Base-by-base conservation (phyloP, 192 early-diverging fungal genomes). In the Spizellomyces punctatus region DNA sequence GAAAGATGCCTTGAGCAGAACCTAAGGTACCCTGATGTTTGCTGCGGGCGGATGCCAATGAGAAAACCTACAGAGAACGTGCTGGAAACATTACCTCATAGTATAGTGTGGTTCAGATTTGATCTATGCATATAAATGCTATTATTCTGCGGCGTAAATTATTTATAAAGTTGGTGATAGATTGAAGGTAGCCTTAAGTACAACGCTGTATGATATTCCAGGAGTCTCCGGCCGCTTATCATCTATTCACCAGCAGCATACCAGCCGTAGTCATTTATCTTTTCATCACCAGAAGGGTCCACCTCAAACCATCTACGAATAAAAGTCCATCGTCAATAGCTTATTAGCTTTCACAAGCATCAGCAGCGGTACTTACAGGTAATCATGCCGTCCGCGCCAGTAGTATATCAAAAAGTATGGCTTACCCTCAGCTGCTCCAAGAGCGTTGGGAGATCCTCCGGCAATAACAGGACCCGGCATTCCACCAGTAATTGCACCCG, bases 391-490 rank as follows among this genome's bases (percentile, higher is more conserved):
- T 14, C 73, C 73, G 12, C 73, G n/a, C 73, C 73, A 75, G 41
- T 75, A 63, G 49, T 75, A 75, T n/a, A 68, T 42, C 8, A 68
- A n/a, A 56, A 75, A 75, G 66, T 75, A 75, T 14, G 55, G 36
- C 46, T 63, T 52, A 8, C 66, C 66, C 44, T 22, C 42, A 21
- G 5, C 44, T 3, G 60, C 59, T 17, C 66, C 73, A 5, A 16
- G 42, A 9, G 54, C 36, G 2, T 5, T 6, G 5, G 68, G 36
- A 58, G 21, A 43, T 6, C 73, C 73, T 43, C 57, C 64, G 10
- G 63, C 66, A 8, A 75, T 19, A 10, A 67, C 56, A 17, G 73
- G 73, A 14, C 66, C 66, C 10, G 65, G 66, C 73, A 68, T 68
- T 9, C 59, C 73, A 59, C 54, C 66, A 10, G 66, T 60, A 17